These are phyloP conservation scores for Blastocystis sp. DNA, from an alignment of 352 stramenopile species.

Conservation along the genomic window DNA sequence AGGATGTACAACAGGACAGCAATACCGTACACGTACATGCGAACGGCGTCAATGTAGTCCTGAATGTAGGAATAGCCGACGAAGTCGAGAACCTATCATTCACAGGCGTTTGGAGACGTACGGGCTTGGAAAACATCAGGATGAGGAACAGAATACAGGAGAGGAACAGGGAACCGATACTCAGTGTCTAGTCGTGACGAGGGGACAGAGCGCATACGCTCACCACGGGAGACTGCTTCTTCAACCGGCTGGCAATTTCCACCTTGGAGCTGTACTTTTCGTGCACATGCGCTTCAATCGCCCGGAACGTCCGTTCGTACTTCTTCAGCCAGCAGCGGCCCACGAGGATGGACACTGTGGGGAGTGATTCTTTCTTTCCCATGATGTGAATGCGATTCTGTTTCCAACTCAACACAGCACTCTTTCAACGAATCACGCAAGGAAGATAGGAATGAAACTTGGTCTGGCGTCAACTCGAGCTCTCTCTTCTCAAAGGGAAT, in stretches of 20 bases:
- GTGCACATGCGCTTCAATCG: not conserved
- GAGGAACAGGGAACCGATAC: conserved; percentile 17
- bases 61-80: conserved; percentile 1
- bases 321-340: conserved; percentile 35
- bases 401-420: conserved; percentile 2
- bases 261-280: conserved; percentile 49
- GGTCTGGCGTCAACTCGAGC: not conserved
- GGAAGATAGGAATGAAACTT: not conserved
- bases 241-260: not conserved
- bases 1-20: conserved; percentile 12
- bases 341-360: conserved; percentile 21
- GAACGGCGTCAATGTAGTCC: conserved; percentile 5
- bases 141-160: conserved; percentile 47
- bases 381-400: not conserved
- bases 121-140: conserved; percentile 58
- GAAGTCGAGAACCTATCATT: conserved; percentile 28
- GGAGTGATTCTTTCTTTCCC: conserved; percentile 15
- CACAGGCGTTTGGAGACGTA: not conserved
- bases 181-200: not conserved
- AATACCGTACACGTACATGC: conserved; percentile 14
- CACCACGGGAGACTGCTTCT: not conserved
- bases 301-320: not conserved
- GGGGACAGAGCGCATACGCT: not conserved
- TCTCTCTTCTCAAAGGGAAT: not conserved
- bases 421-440: conserved; percentile 3